Evolutionary conservation across 495 filamentous ascomycete genomes (phyloP).

Genomic region (Aspergillus carlsbadensis): DNA sequence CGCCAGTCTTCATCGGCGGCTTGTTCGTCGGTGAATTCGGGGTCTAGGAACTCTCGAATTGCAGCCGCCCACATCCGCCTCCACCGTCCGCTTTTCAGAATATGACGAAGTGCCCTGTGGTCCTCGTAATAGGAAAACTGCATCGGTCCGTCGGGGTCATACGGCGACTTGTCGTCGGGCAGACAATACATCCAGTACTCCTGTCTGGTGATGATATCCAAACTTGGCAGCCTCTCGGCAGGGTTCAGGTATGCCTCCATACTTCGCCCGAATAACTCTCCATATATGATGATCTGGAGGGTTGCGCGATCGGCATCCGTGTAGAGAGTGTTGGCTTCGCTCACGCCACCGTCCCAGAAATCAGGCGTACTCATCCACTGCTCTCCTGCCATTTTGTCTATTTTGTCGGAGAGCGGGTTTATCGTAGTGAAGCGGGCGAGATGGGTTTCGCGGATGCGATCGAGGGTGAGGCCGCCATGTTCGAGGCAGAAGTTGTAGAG

Average conservation of each 20-base stretch:
- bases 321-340: constrained; percentile 31
- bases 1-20: constrained; percentile 45
- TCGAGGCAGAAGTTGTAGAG: constrained; percentile 33
- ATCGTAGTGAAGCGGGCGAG: constrained; percentile 29
- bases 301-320: constrained; percentile 24
- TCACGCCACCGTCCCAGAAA: constrained; percentile 37
- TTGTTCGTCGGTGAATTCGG: neutral
- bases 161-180: constrained; percentile 15
- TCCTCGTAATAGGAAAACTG: constrained; percentile 3
- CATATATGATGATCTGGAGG: constrained; percentile 37
- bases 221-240: neutral
- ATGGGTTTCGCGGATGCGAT: constrained; percentile 33
- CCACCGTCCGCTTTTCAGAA: constrained; percentile 20
- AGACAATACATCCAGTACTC: constrained; percentile 41
- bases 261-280: constrained; percentile 34
- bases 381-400: constrained; percentile 32
- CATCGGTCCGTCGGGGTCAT: neutral
- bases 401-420: constrained; percentile 32
- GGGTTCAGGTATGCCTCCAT: constrained; percentile 23
- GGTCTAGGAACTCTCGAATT: constrained; percentile 7
- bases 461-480: constrained; percentile 31
- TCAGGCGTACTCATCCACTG: constrained; percentile 29
- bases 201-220: constrained; percentile 24
- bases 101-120: constrained; percentile 17
- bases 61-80: constrained; percentile 19